A percentile compares a stretch with the other conserved stretches of the same genome.
These are phyloP conservation scores for Hibiscus tridactylites DNA, from an alignment of 345 rosid species.

Conservation along the genomic window DNA sequence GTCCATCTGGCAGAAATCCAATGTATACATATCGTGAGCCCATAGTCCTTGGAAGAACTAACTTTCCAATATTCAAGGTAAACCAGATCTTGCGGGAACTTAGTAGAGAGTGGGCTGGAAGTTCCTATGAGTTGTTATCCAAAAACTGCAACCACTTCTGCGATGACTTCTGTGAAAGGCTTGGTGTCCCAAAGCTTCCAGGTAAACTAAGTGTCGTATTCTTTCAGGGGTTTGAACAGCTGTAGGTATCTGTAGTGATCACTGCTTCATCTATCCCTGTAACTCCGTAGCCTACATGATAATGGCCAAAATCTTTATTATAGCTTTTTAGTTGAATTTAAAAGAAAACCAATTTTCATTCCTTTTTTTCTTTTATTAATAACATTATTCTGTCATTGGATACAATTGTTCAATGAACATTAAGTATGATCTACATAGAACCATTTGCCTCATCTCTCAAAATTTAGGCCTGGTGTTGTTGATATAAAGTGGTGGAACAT, in stretches of 20 bases:
- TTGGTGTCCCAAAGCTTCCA: constrained; percentile 90
- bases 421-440: neutral
- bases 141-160: constrained; percentile 98
- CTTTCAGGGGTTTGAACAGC: neutral
- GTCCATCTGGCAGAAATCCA: constrained; percentile 75
- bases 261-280: neutral
- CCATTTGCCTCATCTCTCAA: neutral
- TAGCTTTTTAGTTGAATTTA: neutral
- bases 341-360: neutral
- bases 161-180: constrained; percentile 73
- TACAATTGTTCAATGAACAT: neutral
- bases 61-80: constrained; percentile 48
- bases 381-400: neutral
- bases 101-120: constrained; percentile 84
- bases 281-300: neutral
- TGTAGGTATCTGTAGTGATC: neutral
- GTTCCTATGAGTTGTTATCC: constrained; percentile 62
- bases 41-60: constrained; percentile 66
- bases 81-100: constrained; percentile 77
- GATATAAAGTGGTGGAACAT: neutral
- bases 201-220: constrained; percentile 31
- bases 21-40: constrained; percentile 83
- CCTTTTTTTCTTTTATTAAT: neutral
- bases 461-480: neutral
- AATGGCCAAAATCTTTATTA: neutral